Base-by-base conservation (phyloP, 306 rosid genomes). In the Castanea mollissima region DNA sequence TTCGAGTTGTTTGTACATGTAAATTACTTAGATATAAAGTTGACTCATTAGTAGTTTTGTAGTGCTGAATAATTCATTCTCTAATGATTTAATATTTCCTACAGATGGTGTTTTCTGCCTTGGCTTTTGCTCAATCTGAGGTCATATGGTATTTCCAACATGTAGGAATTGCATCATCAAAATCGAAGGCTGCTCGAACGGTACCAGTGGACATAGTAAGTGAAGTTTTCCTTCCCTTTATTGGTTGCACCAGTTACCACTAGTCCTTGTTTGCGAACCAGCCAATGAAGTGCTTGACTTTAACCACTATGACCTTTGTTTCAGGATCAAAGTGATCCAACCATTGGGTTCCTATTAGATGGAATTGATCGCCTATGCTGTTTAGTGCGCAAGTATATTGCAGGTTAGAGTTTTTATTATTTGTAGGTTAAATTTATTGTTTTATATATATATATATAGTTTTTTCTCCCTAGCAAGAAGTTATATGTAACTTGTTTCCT, bases 31-130 rank as follows among this genome's bases (percentile, higher is more conserved):
- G 52, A 10, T 2, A 46, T 9, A 46, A 46, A 46, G 0, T 20
- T 63, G 11, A 29, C 16, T 15, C 31, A 38, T 63, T 63, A 14
- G 32, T 63, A 63, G n/a, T 29, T 32, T 67, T 18, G 27, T 67
- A 32, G 20, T 67, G 27, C 12, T 73, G 57, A 25, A 23, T 71
- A 70, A 64, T 51, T 63, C 55, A 79, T 67, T n/a, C 73, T 59
- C 85, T 77, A 76, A 82, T 74, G 75, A 78, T 77, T 64, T 79
- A 41, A 76, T 83, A 74, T 68, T 74, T 89, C 58, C 38, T 14
- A 68, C 96, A 95, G 99, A 95, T 95, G 98, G 97, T 95, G 83
- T 95, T 92, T 87, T 92, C 99, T 79, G 99, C 99, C 69, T 86
- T 95, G 97, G 97, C 97, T 82, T 95, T 95, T 74, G 94, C 99